Percentiles rank a stretch among this genome's conserved stretches.
phyloP scores from a whole-genome alignment of 2,329 filamentous ascomycete species.

The Mariannaea sp. region DNA sequence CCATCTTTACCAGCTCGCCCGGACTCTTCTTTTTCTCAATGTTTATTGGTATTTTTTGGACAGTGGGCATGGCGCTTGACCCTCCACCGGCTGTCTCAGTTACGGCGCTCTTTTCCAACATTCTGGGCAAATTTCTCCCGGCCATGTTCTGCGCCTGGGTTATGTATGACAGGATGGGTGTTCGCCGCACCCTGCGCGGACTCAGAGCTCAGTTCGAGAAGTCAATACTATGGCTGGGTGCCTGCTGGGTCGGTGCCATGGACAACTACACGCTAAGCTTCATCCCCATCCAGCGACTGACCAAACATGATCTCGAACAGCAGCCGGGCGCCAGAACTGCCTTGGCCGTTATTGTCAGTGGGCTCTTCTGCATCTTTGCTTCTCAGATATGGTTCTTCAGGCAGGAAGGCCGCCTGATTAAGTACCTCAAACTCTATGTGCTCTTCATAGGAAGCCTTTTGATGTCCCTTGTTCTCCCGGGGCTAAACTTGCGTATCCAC shows the following conservation, averaged over 20 bases:
- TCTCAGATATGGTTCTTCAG: slow-evolving; percentile 86
- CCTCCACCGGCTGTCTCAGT: slow-evolving; percentile 73
- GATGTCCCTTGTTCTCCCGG: slow-evolving; percentile 72
- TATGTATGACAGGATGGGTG: slow-evolving; percentile 81
- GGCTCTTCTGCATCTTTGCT: slow-evolving; percentile 69
- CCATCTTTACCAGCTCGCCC: slow-evolving; percentile 80
- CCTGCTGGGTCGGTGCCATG: slow-evolving; percentile 86
- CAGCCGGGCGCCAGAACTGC: slow-evolving; percentile 89
- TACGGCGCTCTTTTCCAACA: slow-evolving; percentile 73
- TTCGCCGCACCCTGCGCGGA: slow-evolving; percentile 70
- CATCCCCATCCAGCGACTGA: slow-evolving; percentile 93
- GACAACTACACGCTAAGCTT: slow-evolving; percentile 95
- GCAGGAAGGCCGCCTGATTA: slow-evolving; percentile 78
- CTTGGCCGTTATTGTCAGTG: slow-evolving; percentile 74
- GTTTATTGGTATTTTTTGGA: slow-evolving; percentile 84
- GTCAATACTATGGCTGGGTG: slow-evolving; percentile 85
- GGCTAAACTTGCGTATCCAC: slow-evolving; percentile 84
- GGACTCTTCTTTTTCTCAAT: slow-evolving; percentile 82
- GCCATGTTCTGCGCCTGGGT: slow-evolving; percentile 87
- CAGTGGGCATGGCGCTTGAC: slow-evolving; percentile 88
- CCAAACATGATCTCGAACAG: slow-evolving; percentile 81
- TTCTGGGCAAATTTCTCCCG: slow-evolving; percentile 82
- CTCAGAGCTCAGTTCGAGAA: slow-evolving; percentile 88
- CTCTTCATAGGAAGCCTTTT: slow-evolving; percentile 70
- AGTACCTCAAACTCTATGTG: slow-evolving; percentile 78